These are phyloP conservation scores for Penicillium fuscoglaucum DNA, from an alignment of 2,329 filamentous ascomycete species.

Conservation along the genomic window DNA sequence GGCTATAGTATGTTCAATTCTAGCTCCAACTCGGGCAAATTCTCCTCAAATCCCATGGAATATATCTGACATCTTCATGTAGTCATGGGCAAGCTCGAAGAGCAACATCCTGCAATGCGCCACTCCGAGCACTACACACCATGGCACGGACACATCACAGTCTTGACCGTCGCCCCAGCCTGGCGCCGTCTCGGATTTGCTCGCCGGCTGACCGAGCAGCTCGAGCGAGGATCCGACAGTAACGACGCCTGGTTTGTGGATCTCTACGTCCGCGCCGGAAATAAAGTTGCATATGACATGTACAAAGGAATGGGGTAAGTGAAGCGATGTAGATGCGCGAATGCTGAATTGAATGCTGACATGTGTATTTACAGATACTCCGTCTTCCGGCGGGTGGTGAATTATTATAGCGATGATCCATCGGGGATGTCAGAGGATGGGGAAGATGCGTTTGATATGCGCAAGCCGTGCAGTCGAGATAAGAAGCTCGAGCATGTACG, in stretches of 20 bases:
- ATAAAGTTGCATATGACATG: constrained; percentile 80
- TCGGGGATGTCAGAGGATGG: constrained; percentile 57
- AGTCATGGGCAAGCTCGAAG: constrained; percentile 95
- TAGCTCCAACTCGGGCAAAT: neutral
- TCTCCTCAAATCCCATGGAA: neutral
- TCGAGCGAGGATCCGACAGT: constrained; percentile 79
- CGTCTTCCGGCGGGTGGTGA: constrained; percentile 82
- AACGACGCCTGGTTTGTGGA: constrained; percentile 94
- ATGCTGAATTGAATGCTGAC: constrained; percentile 6
- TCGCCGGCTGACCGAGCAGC: constrained; percentile 73
- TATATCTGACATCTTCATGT: constrained; percentile 8
- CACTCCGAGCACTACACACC: constrained; percentile 89
- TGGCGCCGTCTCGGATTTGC: constrained; percentile 85
- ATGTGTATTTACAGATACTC: constrained; percentile 56
- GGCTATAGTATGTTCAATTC: constrained; percentile 73
- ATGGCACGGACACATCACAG: constrained; percentile 99
- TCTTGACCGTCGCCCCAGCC: constrained; percentile 84
- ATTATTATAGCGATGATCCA: constrained; percentile 89
- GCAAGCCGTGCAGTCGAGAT: constrained; percentile 84
- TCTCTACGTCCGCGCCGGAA: constrained; percentile 86
- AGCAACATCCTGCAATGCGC: constrained; percentile 71
- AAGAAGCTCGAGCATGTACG: constrained; percentile 72
- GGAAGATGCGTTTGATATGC: constrained; percentile 96
- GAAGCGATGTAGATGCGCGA: neutral
- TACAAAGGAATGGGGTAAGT: constrained; percentile 82